These are phyloP conservation scores for Penicillium simplicissimum DNA, from an alignment of 495 filamentous ascomycete species.

Conservation along the genomic window DNA sequence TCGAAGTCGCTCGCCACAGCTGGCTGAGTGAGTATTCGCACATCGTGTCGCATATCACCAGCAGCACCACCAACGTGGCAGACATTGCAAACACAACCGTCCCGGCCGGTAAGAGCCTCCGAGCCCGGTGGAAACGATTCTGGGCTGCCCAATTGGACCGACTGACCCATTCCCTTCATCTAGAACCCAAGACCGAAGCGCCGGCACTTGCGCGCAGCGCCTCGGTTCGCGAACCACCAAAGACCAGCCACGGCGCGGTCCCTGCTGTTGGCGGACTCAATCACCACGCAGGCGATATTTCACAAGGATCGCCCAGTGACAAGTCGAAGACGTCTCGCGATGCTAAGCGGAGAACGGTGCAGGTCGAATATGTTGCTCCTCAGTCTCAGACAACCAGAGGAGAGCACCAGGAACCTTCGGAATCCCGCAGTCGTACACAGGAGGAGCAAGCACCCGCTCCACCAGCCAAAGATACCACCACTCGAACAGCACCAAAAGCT, in stretches of 20 bases:
- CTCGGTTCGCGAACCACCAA: constrained; percentile 86
- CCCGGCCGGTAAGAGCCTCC: constrained; percentile 53
- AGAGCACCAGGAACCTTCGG: constrained; percentile 40
- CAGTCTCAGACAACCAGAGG: constrained; percentile 75
- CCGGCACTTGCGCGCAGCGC: constrained; percentile 75
- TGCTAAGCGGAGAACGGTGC: constrained; percentile 89
- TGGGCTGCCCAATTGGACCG: background rate
- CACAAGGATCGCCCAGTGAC: constrained; percentile 62
- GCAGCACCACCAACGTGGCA: constrained; percentile 80
- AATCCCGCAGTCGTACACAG: constrained; percentile 21
- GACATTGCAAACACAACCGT: constrained; percentile 86
- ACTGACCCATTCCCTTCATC: constrained; percentile 12
- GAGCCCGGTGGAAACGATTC: background rate
- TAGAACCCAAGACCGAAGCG: constrained; percentile 57
- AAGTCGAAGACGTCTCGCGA: constrained; percentile 70
- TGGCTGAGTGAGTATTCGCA: constrained; percentile 97
- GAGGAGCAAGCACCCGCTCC: constrained; percentile 12
- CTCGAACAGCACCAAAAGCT: constrained; percentile 12
- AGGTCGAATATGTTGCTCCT: constrained; percentile 97
- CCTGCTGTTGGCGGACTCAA: constrained; percentile 65
- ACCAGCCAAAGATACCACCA: constrained; percentile 9
- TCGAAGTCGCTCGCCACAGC: constrained; percentile 96
- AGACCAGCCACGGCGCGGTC: constrained; percentile 58
- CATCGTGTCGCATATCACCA: constrained; percentile 94
- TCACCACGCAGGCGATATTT: constrained; percentile 75